A percentile compares a stretch with the other conserved stretches of the same genome.
Conservation (phyloP, 176 grass and related monocot species). For the Oryza rufipogon region DNA sequence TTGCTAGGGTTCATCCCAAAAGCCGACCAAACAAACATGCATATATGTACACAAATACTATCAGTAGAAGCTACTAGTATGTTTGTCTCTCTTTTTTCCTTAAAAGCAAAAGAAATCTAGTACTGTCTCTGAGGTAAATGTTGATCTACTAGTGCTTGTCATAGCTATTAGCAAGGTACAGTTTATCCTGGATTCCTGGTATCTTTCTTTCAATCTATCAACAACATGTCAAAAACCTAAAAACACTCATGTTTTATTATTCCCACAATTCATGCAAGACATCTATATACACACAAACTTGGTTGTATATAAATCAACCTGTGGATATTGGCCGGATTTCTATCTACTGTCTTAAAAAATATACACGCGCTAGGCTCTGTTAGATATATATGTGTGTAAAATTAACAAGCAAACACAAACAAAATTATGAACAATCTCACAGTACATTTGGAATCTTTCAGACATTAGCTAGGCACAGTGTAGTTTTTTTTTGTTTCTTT, state of each 20-base stretch:
- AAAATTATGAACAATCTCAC: conserved; percentile 9
- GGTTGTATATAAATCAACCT: too few species aligned
- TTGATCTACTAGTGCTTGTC: not conserved
- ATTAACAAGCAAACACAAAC: not conserved
- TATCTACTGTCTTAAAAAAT: too few species aligned
- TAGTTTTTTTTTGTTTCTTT: not conserved
- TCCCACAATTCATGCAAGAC: not conserved
- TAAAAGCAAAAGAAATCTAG: not conserved
- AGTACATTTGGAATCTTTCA: conserved; percentile 25
- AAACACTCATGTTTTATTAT: not conserved
- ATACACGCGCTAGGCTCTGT: not conserved
- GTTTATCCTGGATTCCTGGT: not conserved
- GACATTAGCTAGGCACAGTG: not conserved
- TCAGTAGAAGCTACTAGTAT: not conserved
- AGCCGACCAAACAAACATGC: conserved; percentile 43
- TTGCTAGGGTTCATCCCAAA: conserved; percentile 45
- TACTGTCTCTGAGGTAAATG: not conserved
- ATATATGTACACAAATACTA: not conserved
- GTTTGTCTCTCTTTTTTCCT: not conserved
- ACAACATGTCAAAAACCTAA: not conserved
- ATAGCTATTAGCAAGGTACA: not conserved
- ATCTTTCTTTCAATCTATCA: not conserved
- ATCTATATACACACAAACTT: not conserved
- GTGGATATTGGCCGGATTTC: too few species aligned
- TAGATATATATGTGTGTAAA: not conserved